phyloP scores from a whole-genome alignment of 192 early-diverging fungal genomes.

The Piromyces sp. region DNA sequence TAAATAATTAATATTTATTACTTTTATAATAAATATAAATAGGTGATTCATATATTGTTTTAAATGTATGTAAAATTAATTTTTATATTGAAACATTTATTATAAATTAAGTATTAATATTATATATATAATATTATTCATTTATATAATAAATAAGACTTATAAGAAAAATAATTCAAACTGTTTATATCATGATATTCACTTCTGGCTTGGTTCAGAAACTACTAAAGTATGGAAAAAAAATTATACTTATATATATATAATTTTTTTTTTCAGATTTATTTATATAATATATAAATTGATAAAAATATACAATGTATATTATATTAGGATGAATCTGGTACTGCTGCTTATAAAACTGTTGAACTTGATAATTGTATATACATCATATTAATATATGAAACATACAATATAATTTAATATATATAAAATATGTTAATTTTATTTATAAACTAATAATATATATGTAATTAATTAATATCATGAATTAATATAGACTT shows the following conservation, averaged over 20 bases:
- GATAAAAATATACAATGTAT: neutral
- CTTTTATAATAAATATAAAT: too few species aligned
- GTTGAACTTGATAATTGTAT: slow-evolving; percentile 20
- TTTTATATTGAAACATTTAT: neutral
- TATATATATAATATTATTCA: neutral
- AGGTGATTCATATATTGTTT: slow-evolving; percentile 60
- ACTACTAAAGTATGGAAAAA: neutral
- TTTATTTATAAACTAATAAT: too few species aligned
- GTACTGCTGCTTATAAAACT: slow-evolving; percentile 73
- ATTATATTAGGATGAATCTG: slow-evolving; percentile 45
- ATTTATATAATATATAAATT: too few species aligned
- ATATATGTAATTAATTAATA: too few species aligned
- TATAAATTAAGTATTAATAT: too few species aligned
- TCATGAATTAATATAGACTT: neutral
- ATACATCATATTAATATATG: neutral
- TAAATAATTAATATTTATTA: too few species aligned
- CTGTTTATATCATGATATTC: slow-evolving; percentile 41
- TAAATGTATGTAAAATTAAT: slow-evolving; percentile 28
- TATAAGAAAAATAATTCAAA: neutral
- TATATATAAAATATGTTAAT: too few species aligned
- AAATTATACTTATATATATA: too few species aligned
- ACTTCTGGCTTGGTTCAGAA: slow-evolving; percentile 35
- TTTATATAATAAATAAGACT: too few species aligned
- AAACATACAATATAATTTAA: neutral
- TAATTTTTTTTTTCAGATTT: too few species aligned